Conservation (phyloP, 768 basidiomycete genomes). For the Hygrocybe punicea region DNA sequence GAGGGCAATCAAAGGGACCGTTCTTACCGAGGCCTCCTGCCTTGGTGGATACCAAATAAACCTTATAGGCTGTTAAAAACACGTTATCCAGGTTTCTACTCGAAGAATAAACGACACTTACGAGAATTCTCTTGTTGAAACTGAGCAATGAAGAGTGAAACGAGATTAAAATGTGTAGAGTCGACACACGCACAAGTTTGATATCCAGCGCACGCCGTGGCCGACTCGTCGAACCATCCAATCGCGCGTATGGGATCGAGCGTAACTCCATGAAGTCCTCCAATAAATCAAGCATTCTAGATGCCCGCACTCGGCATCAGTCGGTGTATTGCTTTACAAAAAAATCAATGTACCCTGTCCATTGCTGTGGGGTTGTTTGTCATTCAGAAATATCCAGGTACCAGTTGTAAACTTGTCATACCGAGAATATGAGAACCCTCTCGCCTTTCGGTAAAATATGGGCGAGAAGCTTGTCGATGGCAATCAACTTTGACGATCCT, state of each 20-base stretch:
- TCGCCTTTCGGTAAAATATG: slow-evolving; percentile 58
- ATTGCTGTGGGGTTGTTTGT: slow-evolving; percentile 44
- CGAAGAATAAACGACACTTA: slow-evolving; percentile 27
- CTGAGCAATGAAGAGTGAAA: slow-evolving; percentile 21
- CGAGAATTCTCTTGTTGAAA: slow-evolving; percentile 60
- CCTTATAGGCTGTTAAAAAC: slow-evolving; percentile 48
- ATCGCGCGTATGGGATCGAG: slow-evolving; percentile 54
- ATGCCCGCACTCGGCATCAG: slow-evolving; percentile 3
- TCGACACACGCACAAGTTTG: slow-evolving; percentile 41
- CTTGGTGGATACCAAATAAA: slow-evolving; percentile 67
- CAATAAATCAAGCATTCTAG: slow-evolving; percentile 63
- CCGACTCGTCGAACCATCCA: slow-evolving; percentile 54
- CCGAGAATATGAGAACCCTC: slow-evolving; percentile 66
- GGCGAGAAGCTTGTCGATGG: slow-evolving; percentile 56
- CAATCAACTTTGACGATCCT: slow-evolving; percentile 53
- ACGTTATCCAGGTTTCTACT: slow-evolving; percentile 3
- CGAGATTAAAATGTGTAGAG: not conserved
- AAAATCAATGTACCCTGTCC: slow-evolving; percentile 42
- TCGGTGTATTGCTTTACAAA: not conserved
- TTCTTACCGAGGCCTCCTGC: slow-evolving; percentile 64
- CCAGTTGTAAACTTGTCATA: slow-evolving; percentile 24
- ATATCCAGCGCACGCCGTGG: slow-evolving; percentile 58
- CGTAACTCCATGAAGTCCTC: slow-evolving; percentile 65
- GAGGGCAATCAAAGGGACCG: slow-evolving; percentile 19
- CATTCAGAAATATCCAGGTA: not conserved